phyloP scores from a whole-genome alignment of 192 early-diverging fungal species.

The Umbelopsis sp. region DNA sequence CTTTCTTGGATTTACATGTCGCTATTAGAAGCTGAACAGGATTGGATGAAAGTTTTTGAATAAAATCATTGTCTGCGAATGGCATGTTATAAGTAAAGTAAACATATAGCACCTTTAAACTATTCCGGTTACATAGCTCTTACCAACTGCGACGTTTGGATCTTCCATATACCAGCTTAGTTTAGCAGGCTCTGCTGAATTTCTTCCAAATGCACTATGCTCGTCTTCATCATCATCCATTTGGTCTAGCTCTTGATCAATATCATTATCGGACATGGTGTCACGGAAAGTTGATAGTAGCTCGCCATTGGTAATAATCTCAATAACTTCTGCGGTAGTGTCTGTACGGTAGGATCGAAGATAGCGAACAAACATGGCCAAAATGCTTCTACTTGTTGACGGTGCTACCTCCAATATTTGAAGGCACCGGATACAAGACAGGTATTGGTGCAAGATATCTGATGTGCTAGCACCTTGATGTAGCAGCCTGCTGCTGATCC shows the following conservation, averaged over 20 bases:
- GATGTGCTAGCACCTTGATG: conserved; percentile 73
- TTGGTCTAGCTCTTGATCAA: background rate
- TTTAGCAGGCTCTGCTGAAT: conserved; percentile 41
- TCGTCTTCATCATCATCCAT: background rate
- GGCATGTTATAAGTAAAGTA: background rate
- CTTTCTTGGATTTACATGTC: conserved; percentile 70
- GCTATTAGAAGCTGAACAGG: conserved; percentile 67
- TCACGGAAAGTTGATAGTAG: background rate
- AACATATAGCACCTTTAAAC: no score
- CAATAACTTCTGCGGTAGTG: background rate
- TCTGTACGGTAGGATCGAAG: conserved; percentile 64
- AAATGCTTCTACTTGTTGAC: conserved; percentile 38
- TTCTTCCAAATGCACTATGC: background rate
- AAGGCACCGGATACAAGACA: conserved; percentile 68
- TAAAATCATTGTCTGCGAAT: conserved; percentile 24
- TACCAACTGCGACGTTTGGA: background rate
- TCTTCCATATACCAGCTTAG: background rate
- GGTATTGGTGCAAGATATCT: conserved; percentile 72
- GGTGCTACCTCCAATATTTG: conserved; percentile 69
- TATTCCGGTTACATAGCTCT: background rate
- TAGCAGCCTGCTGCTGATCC: conserved; percentile 39
- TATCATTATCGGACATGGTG: background rate
- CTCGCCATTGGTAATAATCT: background rate
- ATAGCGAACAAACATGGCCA: conserved; percentile 61
- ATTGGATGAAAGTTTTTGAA: conserved; percentile 48